phyloP scores from a whole-genome alignment of 140 eudicot genomes.

The Flaveria floridana region DNA sequence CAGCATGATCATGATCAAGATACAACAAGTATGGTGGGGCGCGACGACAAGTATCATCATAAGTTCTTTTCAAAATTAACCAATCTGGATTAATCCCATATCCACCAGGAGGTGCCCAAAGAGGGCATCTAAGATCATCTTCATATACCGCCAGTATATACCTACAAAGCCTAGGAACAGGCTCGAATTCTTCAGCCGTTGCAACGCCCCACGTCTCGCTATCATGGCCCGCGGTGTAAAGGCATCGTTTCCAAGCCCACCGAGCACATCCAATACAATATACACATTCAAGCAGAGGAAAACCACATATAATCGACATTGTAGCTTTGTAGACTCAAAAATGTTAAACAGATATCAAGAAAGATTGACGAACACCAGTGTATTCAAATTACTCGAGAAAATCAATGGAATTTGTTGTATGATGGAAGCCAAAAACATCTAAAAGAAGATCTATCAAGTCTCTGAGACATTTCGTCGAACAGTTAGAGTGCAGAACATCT shows the following conservation, averaged over 20 bases:
- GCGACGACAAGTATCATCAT: constrained; percentile 53
- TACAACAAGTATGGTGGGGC: constrained; percentile 80
- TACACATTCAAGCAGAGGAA: constrained; percentile 85
- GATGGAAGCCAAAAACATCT: neutral
- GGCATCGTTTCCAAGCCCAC: constrained; percentile 95
- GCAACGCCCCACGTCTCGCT: constrained; percentile 87
- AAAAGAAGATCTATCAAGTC: neutral
- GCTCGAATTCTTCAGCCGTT: constrained; percentile 80
- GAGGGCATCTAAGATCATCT: constrained; percentile 71
- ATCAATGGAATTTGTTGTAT: neutral
- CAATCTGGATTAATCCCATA: constrained; percentile 81
- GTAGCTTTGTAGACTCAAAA: constrained; percentile 15
- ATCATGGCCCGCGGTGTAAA: constrained; percentile 75
- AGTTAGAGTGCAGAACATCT: constrained; percentile 15
- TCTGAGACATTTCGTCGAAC: constrained; percentile 21
- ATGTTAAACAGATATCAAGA: constrained; percentile 5
- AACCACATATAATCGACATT: constrained; percentile 77
- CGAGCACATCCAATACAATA: constrained; percentile 79
- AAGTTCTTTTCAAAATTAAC: constrained; percentile 48
- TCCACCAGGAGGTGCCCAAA: constrained; percentile 87
- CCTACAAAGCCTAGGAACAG: constrained; percentile 86
- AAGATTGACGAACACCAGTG: neutral
- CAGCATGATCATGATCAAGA: constrained; percentile 72
- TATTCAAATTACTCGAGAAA: constrained; percentile 7
- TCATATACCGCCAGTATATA: constrained; percentile 80